A percentile compares a stretch with the other conserved stretches of the same genome.
Evolutionary conservation across 495 filamentous ascomycete genomes (phyloP).

Genomic region (Pseudomonodictys pantanalensis): DNA sequence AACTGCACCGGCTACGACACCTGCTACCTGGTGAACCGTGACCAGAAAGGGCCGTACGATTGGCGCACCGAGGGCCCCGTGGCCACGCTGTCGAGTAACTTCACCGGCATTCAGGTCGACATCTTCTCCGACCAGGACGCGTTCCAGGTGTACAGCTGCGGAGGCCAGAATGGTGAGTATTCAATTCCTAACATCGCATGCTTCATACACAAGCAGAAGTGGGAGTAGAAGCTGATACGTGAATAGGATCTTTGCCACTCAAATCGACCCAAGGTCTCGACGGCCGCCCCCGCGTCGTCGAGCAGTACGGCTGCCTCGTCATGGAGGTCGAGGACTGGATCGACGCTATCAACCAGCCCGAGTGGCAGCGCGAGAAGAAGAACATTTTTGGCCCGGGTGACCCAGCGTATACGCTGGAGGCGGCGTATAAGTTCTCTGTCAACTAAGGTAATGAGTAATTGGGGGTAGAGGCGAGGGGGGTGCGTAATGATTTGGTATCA

Average conservation of each 20-base stretch:
- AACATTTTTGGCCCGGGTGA: slow-evolving; percentile 41
- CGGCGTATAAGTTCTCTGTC: slow-evolving; percentile 38
- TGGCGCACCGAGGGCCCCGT: slow-evolving; percentile 58
- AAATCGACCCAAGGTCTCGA: slow-evolving; percentile 42
- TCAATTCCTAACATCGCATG: not conserved
- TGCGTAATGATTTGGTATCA: not conserved
- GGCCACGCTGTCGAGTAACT: slow-evolving; percentile 52
- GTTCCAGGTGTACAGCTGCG: slow-evolving; percentile 39
- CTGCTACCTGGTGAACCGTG: slow-evolving; percentile 44
- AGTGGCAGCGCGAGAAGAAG: slow-evolving; percentile 38
- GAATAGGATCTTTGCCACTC: slow-evolving; percentile 38
- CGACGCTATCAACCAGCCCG: slow-evolving; percentile 43
- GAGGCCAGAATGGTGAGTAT: slow-evolving; percentile 32
- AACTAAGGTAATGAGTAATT: slow-evolving; percentile 9
- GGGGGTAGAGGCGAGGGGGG: not conserved
- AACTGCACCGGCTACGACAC: slow-evolving; percentile 71
- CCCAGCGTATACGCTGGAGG: slow-evolving; percentile 39
- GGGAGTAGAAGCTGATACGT: slow-evolving; percentile 2
- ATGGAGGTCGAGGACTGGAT: slow-evolving; percentile 48
- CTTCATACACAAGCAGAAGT: not conserved
- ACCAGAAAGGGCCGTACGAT: slow-evolving; percentile 53
- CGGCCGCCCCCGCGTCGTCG: slow-evolving; percentile 43
- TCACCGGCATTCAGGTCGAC: slow-evolving; percentile 31
- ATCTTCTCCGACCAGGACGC: slow-evolving; percentile 37
- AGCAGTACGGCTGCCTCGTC: slow-evolving; percentile 58